Evolutionary conservation across 2,329 filamentous ascomycete genomes (phyloP), one percentile per base, ranked within the genome.

Genomic region (Apiospora kogelbergensis): DNA sequence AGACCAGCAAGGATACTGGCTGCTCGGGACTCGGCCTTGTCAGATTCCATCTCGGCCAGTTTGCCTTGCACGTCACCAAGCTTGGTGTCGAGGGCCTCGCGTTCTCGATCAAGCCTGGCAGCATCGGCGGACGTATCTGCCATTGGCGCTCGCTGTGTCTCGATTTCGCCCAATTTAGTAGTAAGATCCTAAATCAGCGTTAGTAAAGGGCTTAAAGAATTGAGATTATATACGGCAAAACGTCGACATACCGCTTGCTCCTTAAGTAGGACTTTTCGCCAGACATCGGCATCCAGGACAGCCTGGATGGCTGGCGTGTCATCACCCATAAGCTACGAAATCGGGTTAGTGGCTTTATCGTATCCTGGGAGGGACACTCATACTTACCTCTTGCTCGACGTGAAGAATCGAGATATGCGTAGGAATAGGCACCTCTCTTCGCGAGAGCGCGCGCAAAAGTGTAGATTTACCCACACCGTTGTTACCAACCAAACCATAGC

Each of bases 381-480:
- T n/a, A 76, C 82, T 76, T 82, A 94, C 92, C 86, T 99, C 96
- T 86, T 99, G 96, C 80, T 98, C 96, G 66, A 99, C 96, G 85
- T 99, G 96, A 22, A 99, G 89, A 88, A 99, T 99, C 13, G 96
- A 98, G 73, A 99, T 99, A 75, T 99, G 95, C 1, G 93, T 97
- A 13, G 96, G 96, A 81, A 99, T 96, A 5, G 95, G 89, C 70
- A 99, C 88, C 79, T 99, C 96, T 91, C 96, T 90, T 77, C 94
- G 90, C 76, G 95, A 97, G 73, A 99, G 85, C 20, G 96, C 96
- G 74, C 96, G 89, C 71, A 99, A 87, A 72, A 99, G 85, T n/a
- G 96, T 99, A 78, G 94, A 94, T 88, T 96, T 95, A 87, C 93
- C 96, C 73, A 99, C 95, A 94, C 96, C 96, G 88, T 99, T 99